Conservation (phyloP, 805 yeast species). For the Cyberlindnera xylosilytica region DNA sequence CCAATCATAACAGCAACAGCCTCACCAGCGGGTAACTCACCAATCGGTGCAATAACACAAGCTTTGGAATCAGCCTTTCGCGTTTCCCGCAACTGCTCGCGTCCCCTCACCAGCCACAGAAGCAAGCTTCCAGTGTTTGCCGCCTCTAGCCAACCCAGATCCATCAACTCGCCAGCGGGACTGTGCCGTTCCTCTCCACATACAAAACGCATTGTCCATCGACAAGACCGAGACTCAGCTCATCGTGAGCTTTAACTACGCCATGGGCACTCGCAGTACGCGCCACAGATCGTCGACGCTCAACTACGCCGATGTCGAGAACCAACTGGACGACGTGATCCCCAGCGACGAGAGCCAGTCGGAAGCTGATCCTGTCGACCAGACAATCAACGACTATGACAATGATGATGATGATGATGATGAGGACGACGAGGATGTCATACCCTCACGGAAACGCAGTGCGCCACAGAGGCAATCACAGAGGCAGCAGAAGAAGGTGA, state of each 20-base stretch:
- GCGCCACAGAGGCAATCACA: conserved; percentile 10
- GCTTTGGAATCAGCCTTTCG: too few relatives aligned
- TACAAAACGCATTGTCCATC: background rate
- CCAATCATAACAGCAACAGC: too few relatives aligned
- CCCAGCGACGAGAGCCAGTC: conserved; percentile 13
- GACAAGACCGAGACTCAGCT: background rate
- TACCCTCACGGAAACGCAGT: conserved; percentile 3
- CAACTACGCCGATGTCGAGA: conserved; percentile 35
- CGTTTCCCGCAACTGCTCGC: too few relatives aligned
- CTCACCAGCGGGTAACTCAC: too few relatives aligned
- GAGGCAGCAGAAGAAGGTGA: conserved; percentile 16
- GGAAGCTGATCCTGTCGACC: background rate
- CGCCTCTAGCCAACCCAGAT: too few relatives aligned
- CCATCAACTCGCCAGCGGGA: too few relatives aligned
- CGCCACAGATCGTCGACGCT: conserved; percentile 11
- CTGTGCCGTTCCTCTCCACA: too few relatives aligned
- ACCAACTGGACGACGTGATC: conserved; percentile 28
- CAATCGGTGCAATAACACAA: too few relatives aligned
- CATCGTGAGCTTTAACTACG: conserved; percentile 1
- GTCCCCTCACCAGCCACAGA: too few relatives aligned
- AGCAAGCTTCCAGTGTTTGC: too few relatives aligned
- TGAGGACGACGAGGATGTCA: conserved; percentile 10
- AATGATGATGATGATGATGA: conserved; percentile 15
- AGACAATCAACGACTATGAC: conserved; percentile 1
- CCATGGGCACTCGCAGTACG: background rate